Evolutionary conservation across 164 flowering plant genomes (phyloP), one percentile per base, ranked within the genome.

Genomic region (Chimonanthus salicifolius): DNA sequence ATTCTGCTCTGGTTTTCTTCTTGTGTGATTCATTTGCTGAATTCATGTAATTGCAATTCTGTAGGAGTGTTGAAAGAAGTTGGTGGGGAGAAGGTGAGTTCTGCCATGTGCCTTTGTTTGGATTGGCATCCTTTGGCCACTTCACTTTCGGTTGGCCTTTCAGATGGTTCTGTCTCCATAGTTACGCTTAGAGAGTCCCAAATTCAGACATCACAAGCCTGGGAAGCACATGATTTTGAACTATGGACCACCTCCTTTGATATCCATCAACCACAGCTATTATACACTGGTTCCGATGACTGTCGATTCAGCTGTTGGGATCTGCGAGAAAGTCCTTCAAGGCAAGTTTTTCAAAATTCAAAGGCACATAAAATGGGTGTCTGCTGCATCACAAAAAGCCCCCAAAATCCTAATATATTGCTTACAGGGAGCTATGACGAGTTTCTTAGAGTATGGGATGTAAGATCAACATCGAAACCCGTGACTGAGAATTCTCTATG

Each of bases 211-310:
- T 64, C 71, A 49, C 82, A 87, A 77, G 75, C 84, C 64, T 96
- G 99, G 99, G 82, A 90, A 81, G 97, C 91, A 8, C 99, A 93
- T 80, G 97, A 92, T 4, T 94, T 87, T 82, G 98, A 96, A 83
- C 58, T 90, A 5, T 96, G 98, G 98, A 82, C 97, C 2, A 75
- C 98, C 73, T 77, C 88, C 16, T 92, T 93, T 70, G 98, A 93
- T 69, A 70, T 80, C 74, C 92, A 93, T 74, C 94, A 87, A 68
- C 97, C 97, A 6, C 80, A 87, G 3, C 74, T 96, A 72, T 79
- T 94, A 21, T 94, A 90, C 83, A 85, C 97, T 4, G 97, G 99
- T 13, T 84, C 99, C 3, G 98, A 96, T 75, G 98, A 96, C 83
- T 94, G 99, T 76, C 88, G 77, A 75, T 89, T 96, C 77, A 74